Evolutionary conservation across 805 yeast genomes (phyloP).

Genomic region (Ogataea wickerhamii): DNA sequence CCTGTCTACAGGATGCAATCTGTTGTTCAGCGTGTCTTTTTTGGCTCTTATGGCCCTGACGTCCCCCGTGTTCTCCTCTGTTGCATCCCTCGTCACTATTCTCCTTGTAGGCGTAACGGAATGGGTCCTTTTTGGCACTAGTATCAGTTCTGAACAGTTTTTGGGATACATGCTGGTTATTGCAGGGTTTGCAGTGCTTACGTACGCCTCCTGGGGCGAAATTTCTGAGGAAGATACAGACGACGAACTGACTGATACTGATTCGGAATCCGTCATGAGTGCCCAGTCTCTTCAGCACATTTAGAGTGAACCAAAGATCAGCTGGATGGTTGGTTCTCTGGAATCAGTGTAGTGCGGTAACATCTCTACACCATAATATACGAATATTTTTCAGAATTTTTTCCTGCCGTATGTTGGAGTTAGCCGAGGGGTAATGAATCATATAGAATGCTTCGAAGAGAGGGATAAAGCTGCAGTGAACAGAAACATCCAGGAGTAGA

Average conservation of each 20-base stretch:
- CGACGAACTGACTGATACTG: slow-evolving; percentile 32
- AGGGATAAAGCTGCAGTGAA: no score
- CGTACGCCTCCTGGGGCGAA: slow-evolving; percentile 63
- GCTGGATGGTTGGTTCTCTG: no score
- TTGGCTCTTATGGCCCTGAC: slow-evolving; percentile 78
- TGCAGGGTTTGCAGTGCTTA: slow-evolving; percentile 63
- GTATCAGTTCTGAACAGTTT: slow-evolving; percentile 52
- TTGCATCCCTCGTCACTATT: slow-evolving; percentile 61
- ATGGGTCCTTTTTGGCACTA: slow-evolving; percentile 61
- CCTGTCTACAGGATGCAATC: slow-evolving; percentile 58
- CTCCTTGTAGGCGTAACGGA: slow-evolving; percentile 76
- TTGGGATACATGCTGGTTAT: slow-evolving; percentile 69
- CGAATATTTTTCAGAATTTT: no score
- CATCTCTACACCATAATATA: no score
- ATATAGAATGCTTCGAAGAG: no score
- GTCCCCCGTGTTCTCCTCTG: slow-evolving; percentile 76
- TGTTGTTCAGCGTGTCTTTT: slow-evolving; percentile 67
- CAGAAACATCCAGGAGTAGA: no score
- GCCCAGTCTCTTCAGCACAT: slow-evolving; percentile 1
- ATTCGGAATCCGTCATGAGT: slow-evolving; percentile 30
- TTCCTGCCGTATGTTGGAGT: no score
- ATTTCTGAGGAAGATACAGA: slow-evolving; percentile 41
- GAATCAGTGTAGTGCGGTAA: no score
- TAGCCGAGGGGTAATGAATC: no score
- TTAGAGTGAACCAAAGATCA: no score